Base-by-base conservation (phyloP, 768 basidiomycete species). In the Dentipellis fragilis region DNA sequence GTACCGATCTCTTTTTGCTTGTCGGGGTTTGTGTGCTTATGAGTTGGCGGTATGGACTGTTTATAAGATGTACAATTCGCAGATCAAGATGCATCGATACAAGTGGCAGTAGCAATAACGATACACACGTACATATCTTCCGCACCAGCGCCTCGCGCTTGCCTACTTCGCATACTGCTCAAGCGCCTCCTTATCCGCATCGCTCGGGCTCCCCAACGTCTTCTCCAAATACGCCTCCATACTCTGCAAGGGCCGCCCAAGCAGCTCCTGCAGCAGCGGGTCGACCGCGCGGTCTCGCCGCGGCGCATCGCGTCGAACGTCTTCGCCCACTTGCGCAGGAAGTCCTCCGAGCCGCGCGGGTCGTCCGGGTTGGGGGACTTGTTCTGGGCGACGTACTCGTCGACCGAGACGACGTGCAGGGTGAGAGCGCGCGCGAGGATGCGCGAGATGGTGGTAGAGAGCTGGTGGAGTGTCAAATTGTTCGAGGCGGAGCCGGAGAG, bases 171-270 rank as follows among this genome's bases (percentile, higher is more conserved):
- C 47, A 21, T 49, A 49, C 21, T 49, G 14, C 12, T 49, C 23
- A 21, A 49, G 6, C 23, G 23, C 14, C n/a, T 49, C 47, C 12
- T n/a, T 10, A 14, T 49, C 47, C 17, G 12, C 22, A n/a, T n/a
- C n/a, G n/a, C n/a, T n/a, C n/a, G n/a, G n/a, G 47, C 1, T 12
- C 47, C 12, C 8, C 47, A 29, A 49, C 6, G 17, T 21, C 2
- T 49, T 21, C 21, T 49, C 12, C 19, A 49, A 12, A 29, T 29
- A 49, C 47, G 12, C 1, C 19, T 49, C 47, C 47, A 49, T 49
- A 17, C 4, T 21, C 8, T 17, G 2, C 40, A 42, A 8, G 16
- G 88, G 78, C 2, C 36, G 19, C 4, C 69, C 70, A 0, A 72
- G 37, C 1, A 70, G 29, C 29, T 63, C 49, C 52, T 59, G 57